These are phyloP conservation scores for Populus hybrid DNA, from an alignment of 441 rosid genomes.

Conservation along the genomic window DNA sequence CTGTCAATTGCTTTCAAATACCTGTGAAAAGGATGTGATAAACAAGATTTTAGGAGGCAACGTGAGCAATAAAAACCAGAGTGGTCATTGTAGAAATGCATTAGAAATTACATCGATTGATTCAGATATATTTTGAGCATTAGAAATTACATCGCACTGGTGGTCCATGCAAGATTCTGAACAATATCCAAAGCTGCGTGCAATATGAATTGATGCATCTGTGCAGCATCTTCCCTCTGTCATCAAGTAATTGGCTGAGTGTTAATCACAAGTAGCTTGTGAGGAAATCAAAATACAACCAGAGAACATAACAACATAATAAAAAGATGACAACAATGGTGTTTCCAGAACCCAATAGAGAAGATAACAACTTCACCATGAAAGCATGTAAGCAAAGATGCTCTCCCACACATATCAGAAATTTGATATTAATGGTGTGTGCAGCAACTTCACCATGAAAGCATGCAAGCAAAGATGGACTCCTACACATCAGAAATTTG, in stretches of 20 bases:
- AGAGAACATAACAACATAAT: background rate
- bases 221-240: constrained; percentile 98
- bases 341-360: background rate
- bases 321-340: background rate
- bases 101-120: too few relatives aligned
- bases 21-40: constrained; percentile 40
- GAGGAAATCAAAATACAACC: background rate
- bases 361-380: constrained; percentile 9
- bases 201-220: constrained; percentile 84
- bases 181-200: constrained; percentile 96
- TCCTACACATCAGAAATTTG: background rate
- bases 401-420: background rate
- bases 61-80: background rate
- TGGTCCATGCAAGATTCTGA: constrained; percentile 96
- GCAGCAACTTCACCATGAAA: constrained; percentile 6
- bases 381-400: background rate
- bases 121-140: background rate
- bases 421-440: background rate
- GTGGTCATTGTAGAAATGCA: background rate
- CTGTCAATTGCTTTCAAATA: constrained; percentile 89
- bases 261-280: constrained; percentile 2
- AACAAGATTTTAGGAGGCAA: background rate
- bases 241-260: constrained; percentile 14
- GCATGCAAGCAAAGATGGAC: background rate
- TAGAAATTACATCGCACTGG: constrained; percentile 75